Base-by-base conservation (phyloP, 257 asterid genomes). In the Nicotiana tabacum region DNA sequence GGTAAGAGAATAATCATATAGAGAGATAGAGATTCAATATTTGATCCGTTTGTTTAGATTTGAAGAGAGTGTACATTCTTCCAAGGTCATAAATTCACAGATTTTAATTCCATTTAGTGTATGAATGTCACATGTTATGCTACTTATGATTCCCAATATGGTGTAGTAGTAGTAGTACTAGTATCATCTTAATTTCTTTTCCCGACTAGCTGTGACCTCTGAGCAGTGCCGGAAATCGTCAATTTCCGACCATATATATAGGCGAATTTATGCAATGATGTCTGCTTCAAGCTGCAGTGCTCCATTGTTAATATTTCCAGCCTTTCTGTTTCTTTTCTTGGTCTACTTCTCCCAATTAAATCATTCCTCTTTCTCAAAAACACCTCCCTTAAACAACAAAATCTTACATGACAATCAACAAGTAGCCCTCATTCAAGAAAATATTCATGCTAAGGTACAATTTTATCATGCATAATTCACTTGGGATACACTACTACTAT, bases 341-440 rank as follows among this genome's bases (percentile, higher is more conserved):
- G 4, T 81, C 51, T 80, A 60, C 79, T 33, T 72, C 62, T 84
- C 69, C 39, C 21, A 77, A 56, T 24, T 74, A 32, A 80, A 48
- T 32, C 13, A 21, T 30, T 27, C 67, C 39, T 82, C n/a, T 1
- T 43, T 43, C 48, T 8, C 48, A 43, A 43, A 7, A 43, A 51
- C n/a, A 18, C 53, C 70, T 27, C 78, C 64, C 13, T 55, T 33
- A n/a, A 15, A 70, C 43, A 32, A 53, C 9, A 70, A 24, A n/a
- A 61, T 57, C 27, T 57, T 57, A 57, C 64, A 57, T 57, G 18
- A 37, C 4, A 69, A n/a, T 69, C 57, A 69, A 1, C 82, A 32
- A 29, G 39, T 4, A 64, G 3, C 9, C 15, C 51, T 61, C 33
- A 80, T 60, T 32, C 56, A 29, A 12, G 17, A 55, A 68, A 68